These are phyloP conservation scores for Aspergillus asperescens DNA, from an alignment of 495 filamentous ascomycete genomes.

Conservation along the genomic window DNA sequence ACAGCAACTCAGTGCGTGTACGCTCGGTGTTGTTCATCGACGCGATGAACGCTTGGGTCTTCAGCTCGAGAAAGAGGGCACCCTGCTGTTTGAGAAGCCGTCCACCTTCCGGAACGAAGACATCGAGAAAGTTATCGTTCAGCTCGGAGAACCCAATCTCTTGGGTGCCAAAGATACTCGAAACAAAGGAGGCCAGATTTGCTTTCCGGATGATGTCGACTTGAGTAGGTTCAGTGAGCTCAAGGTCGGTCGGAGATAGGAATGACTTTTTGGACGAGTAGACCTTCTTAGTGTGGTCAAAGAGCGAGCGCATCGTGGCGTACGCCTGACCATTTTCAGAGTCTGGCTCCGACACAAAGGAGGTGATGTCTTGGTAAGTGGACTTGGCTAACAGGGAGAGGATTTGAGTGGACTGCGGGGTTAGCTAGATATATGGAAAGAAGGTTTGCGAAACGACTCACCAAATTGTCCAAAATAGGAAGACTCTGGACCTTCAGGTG, in stretches of 20 bases:
- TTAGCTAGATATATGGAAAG: not conserved
- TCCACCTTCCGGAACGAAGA: conserved; percentile 74
- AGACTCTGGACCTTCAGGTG: conserved; percentile 63
- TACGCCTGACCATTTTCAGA: conserved; percentile 80
- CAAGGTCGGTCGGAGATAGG: conserved; percentile 65
- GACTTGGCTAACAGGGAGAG: conserved; percentile 63
- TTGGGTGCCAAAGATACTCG: conserved; percentile 74
- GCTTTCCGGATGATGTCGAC: conserved; percentile 75
- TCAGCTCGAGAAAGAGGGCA: conserved; percentile 72
- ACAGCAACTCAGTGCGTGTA: conserved; percentile 60
- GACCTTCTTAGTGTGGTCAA: conserved; percentile 73
- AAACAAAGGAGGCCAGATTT: conserved; percentile 81
- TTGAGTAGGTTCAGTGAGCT: conserved; percentile 61
- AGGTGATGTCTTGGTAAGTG: conserved; percentile 65
- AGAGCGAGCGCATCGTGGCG: conserved; percentile 68
- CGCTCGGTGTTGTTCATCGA: conserved; percentile 61
- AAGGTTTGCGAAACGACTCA: conserved; percentile 30
- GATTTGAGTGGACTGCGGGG: conserved; percentile 57
- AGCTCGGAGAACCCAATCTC: conserved; percentile 79
- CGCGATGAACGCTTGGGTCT: conserved; percentile 80
- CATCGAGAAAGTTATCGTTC: conserved; percentile 77
- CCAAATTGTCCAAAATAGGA: conserved; percentile 68
- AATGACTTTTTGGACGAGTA: conserved; percentile 69
- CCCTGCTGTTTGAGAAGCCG: conserved; percentile 65
- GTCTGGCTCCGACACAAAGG: conserved; percentile 64